Evolutionary conservation across 257 asterid genomes (phyloP).

Genomic region (Cinchona pubescens): DNA sequence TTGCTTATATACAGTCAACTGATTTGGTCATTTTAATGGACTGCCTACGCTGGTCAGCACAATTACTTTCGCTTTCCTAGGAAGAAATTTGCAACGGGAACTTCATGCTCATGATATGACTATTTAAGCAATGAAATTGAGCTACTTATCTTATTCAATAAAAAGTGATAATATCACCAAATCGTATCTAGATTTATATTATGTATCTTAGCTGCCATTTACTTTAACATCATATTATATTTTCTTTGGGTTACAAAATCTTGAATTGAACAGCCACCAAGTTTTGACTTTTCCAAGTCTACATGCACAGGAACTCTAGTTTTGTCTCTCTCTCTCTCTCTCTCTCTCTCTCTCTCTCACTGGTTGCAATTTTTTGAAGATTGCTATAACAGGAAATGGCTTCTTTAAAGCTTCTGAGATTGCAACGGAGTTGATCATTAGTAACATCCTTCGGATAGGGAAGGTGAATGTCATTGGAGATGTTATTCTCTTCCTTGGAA

Average conservation of each 20-base stretch:
- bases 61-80: not conserved
- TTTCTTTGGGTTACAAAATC: not conserved
- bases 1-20: too few relatives aligned
- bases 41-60: not conserved
- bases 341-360: not conserved
- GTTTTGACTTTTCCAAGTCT: not conserved
- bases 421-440: slow-evolving; percentile 89
- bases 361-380: slow-evolving; percentile 39
- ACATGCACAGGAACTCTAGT: not conserved
- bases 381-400: slow-evolving; percentile 93
- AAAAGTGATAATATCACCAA: not conserved
- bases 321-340: too few relatives aligned
- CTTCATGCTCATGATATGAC: not conserved
- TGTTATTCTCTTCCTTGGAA: slow-evolving; percentile 91
- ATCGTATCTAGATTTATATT: not conserved
- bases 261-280: not conserved
- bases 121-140: not conserved
- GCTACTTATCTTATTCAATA: not conserved
- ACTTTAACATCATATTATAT: not conserved
- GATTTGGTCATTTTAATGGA: not conserved
- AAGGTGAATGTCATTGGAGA: slow-evolving; percentile 93
- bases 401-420: slow-evolving; percentile 88
- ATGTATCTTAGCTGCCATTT: not conserved
- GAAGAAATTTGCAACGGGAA: not conserved
- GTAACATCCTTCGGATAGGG: slow-evolving; percentile 88